Evolutionary conservation across 108 stramenopile species (phyloP).

Genomic region (Cyclotella atomus): DNA sequence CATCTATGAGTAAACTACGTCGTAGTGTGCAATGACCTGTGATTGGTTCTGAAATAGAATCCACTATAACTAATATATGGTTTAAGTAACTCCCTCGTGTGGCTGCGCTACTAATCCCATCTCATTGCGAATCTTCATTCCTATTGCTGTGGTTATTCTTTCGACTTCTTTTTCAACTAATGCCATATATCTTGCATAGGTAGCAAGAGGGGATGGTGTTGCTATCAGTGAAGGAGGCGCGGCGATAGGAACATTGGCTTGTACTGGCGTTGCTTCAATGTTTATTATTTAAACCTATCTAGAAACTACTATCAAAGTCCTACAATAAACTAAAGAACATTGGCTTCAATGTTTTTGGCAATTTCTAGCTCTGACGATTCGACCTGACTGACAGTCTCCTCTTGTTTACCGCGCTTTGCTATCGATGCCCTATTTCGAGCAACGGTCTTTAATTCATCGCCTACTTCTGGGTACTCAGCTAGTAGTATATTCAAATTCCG

Average conservation of each 20-base stretch:
- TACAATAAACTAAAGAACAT: too few species aligned
- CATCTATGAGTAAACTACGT: constrained; percentile 75
- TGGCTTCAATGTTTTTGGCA: neutral
- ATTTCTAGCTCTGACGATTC: neutral
- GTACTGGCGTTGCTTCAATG: neutral
- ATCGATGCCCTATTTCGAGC: constrained; percentile 28
- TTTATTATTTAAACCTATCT: too few species aligned
- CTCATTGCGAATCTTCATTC: constrained; percentile 13
- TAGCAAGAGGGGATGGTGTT: neutral
- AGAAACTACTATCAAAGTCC: too few species aligned
- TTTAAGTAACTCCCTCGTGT: neutral
- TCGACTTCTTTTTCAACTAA: constrained; percentile 15
- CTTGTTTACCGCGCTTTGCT: constrained; percentile 13
- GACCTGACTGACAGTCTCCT: neutral
- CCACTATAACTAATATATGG: neutral
- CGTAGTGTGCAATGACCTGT: too few species aligned
- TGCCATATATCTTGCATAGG: constrained; percentile 1
- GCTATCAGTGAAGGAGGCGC: neutral
- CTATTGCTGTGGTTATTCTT: constrained; percentile 8
- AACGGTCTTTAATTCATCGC: constrained; percentile 43
- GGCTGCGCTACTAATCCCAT: neutral
- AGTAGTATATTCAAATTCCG: constrained; percentile 39
- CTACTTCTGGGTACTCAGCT: constrained; percentile 44
- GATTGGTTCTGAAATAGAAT: too few species aligned
- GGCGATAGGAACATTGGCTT: neutral